A percentile compares a stretch with the other conserved stretches of the same genome.
Conservation (phyloP, 1,284 basidiomycete species). For the Sporisorium exsertum region DNA sequence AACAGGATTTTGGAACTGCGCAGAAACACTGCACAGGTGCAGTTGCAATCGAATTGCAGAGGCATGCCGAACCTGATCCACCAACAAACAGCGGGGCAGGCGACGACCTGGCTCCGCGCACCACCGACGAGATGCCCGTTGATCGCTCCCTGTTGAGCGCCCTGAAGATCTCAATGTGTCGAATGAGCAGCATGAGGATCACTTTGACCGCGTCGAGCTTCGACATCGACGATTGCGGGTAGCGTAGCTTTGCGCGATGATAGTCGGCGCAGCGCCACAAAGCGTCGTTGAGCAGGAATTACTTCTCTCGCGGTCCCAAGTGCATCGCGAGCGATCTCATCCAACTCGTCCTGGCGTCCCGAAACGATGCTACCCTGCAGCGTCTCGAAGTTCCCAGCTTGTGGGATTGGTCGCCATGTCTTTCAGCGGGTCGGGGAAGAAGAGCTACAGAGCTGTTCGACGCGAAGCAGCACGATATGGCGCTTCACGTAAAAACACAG, state of each 20-base stretch:
- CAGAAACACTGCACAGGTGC: constrained; percentile 6
- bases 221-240: constrained; percentile 72
- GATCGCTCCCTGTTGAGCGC: constrained; percentile 39
- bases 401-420: too few relatives aligned
- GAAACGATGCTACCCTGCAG: constrained; percentile 80
- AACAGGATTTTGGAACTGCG: constrained; percentile 1
- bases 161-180: constrained; percentile 78
- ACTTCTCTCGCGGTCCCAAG: constrained; percentile 39
- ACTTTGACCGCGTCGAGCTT: constrained; percentile 82
- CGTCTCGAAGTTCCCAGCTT: constrained; percentile 76
- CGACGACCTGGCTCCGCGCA: constrained; percentile 6
- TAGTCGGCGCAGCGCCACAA: constrained; percentile 76
- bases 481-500: too few relatives aligned
- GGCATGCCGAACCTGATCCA: constrained; percentile 5
- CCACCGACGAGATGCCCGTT: background rate
- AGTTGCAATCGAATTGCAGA: background rate
- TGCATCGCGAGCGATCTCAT: constrained; percentile 71
- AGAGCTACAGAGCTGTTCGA: too few relatives aligned
- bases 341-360: constrained; percentile 78
- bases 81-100: constrained; percentile 10
- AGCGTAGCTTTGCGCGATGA: constrained; percentile 72
- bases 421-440: too few relatives aligned
- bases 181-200: constrained; percentile 84
- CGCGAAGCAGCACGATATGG: too few relatives aligned
- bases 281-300: constrained; percentile 35